Percentiles rank a stretch among this genome's conserved stretches.
These are phyloP conservation scores for Clavulina sp. DNA, from an alignment of 768 basidiomycete genomes.

Conservation along the genomic window DNA sequence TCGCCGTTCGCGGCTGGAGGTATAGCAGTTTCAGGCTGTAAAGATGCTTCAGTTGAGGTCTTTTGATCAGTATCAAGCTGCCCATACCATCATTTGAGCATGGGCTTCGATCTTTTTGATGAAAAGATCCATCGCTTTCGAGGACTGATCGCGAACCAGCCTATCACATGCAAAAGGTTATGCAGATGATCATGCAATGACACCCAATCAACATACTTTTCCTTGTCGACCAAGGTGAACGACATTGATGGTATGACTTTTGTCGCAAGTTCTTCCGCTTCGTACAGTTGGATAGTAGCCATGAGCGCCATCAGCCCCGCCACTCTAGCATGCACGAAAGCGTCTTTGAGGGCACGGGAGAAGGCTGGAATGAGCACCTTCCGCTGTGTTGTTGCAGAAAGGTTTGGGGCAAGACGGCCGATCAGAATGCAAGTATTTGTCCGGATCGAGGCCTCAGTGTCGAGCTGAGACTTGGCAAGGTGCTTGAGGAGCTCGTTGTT, in stretches of 20 bases:
- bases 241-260: slow-evolving; percentile 81
- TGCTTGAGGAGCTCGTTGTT: slow-evolving; percentile 93
- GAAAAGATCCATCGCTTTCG: slow-evolving; percentile 81
- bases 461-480: slow-evolving; percentile 82
- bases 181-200: not conserved
- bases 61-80: not conserved
- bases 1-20: slow-evolving; percentile 12
- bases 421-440: slow-evolving; percentile 96
- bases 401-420: slow-evolving; percentile 68
- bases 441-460: slow-evolving; percentile 84
- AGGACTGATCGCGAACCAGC: slow-evolving; percentile 86
- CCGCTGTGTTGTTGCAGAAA: slow-evolving; percentile 77
- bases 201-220: slow-evolving; percentile 45
- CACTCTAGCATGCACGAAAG: slow-evolving; percentile 82
- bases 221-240: slow-evolving; percentile 68
- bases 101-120: slow-evolving; percentile 67
- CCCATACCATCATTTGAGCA: slow-evolving; percentile 62
- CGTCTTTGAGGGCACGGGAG: slow-evolving; percentile 70
- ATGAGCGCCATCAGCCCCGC: slow-evolving; percentile 92
- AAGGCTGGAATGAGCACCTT: slow-evolving; percentile 98
- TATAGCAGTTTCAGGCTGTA: slow-evolving; percentile 39
- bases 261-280: slow-evolving; percentile 68
- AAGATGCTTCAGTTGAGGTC: not conserved
- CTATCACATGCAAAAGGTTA: slow-evolving; percentile 25
- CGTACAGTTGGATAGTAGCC: slow-evolving; percentile 84